Evolutionary conservation across 2,329 filamentous ascomycete species (phyloP), one percentile per base, ranked within the genome.

Genomic region (Cytospora leucostoma): DNA sequence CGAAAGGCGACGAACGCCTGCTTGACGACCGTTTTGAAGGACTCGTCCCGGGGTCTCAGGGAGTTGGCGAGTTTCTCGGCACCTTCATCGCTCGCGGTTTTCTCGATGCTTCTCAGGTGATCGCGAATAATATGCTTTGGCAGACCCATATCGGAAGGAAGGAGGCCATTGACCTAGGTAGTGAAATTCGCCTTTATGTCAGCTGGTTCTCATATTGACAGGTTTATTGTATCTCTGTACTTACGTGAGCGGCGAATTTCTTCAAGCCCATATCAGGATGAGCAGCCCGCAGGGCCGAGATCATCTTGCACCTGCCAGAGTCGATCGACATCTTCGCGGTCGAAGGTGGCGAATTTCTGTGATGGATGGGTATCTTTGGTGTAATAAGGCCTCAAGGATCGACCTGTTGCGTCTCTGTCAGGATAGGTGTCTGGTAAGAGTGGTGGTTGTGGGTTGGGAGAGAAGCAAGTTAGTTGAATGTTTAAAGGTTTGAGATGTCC

Each of bases 141-240:
- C 1, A 60, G 12, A 5, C 27, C 1, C 35, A 60, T 60, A 17
- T 60, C 44, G 7, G 57, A 5, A 13, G 57, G 57, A 11, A 60
- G 49, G n/a, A 51, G 21, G 7, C 40, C n/a, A 50, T 60, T 60
- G 50, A 54, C 57, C 57, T 60, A 33, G 19, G 3, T 4, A n/a
- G 27, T 12, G 32, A 17, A 49, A 3, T 27, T 27, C 27, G 44
- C 3, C 8, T 21, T 10, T 10, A 12, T 19, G n/a, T 47, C 13
- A 47, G n/a, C 1, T 21, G 21, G 7, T 21, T 10, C 6, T 17
- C 7, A 47, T 3, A 10, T 47, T 12, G 44, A 10, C n/a, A 47
- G 44, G 5, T 5, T 17, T 21, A 6, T 47, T 47, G 44, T 10
- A 19, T 19, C 3, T 47, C 5, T 47, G 7, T 47, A 38, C 57